Percentiles rank a stretch among this genome's conserved stretches.
These are phyloP conservation scores for Mucor velutinosus DNA, from an alignment of 371 early-diverging fungal genomes.

Conservation along the genomic window DNA sequence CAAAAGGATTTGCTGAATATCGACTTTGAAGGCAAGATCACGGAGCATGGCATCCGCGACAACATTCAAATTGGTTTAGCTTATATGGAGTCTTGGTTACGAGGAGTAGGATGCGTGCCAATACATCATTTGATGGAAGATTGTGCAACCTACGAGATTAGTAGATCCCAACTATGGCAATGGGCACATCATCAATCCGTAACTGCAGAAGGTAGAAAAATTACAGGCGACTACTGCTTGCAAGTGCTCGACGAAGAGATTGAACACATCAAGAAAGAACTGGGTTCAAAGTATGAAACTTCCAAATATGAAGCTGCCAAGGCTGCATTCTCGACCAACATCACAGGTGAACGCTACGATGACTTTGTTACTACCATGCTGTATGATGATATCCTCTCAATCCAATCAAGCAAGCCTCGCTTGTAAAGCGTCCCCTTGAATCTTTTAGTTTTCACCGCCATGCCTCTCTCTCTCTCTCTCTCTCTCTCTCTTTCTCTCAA, in stretches of 20 bases:
- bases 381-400: conserved; percentile 73
- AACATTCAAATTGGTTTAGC: conserved; percentile 90
- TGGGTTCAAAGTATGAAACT: conserved; percentile 64
- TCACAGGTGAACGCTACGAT: conserved; percentile 79
- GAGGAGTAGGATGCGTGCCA: conserved; percentile 95
- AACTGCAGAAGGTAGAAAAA: conserved; percentile 78
- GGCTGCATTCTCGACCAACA: conserved; percentile 75
- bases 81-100: conserved; percentile 97
- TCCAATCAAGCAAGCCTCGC: conserved; percentile 14
- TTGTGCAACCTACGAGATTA: conserved; percentile 93
- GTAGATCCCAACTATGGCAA: conserved; percentile 95
- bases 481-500: not conserved
- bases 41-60: conserved; percentile 86
- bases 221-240: conserved; percentile 77
- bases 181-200: conserved; percentile 90
- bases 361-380: conserved; percentile 90
- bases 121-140: conserved; percentile 66
- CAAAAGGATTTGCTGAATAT: conserved; percentile 85
- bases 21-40: conserved; percentile 78
- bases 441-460: not conserved
- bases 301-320: conserved; percentile 80
- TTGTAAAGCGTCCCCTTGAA: conserved; percentile 13
- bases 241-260: conserved; percentile 87
- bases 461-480: not conserved
- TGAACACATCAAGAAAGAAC: conserved; percentile 61